Base-by-base conservation (phyloP, 2,329 filamentous ascomycete species). In the Chalaropsis thielavioides region DNA sequence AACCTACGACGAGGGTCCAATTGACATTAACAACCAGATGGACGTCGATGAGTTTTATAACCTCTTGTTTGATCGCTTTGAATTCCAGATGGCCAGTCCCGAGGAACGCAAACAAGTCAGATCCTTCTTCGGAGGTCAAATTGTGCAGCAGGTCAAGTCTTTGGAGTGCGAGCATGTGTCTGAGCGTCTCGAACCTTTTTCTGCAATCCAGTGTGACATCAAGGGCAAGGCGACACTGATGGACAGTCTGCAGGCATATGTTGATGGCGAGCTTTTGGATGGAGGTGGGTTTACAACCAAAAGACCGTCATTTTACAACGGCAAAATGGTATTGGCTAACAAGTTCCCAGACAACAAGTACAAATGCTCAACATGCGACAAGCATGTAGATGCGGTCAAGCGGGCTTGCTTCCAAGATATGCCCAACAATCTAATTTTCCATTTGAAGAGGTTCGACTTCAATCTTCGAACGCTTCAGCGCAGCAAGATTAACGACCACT, bases 41-140 rank as follows among this genome's bases (percentile, higher is more conserved):
- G 94, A 99, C 72, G 94, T 96, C 4, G 94, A 97, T 70, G 92
- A 96, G 73, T 99, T 97, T 73, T 97, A 95, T 77, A 96, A 94
- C 71, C 81, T 96, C 3, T 81, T 99, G 0, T 94, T 97, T 70
- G 91, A 95, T 73, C 84, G 91, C 31, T 91, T 91, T 83, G 95
- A 99, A 72, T 83, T 84, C 8, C 90, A 96, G 71, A 84, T 97
- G 69, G 74, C 81, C 19, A 81, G 82, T 10, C 75, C 79, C 1
- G 80, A 84, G n/a, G 83, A 84, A 41, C 95, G 89, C 74, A 85
- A 83, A 68, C 77, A 75, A 24, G 87, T 99, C 69, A 83, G 88
- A 61, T 86, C 86, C 0, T 94, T 97, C 71, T 99, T 94, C 71
- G 91, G 92, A 0, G 94, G 94, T 3, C 88, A 92, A 69, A 82